phyloP scores from a whole-genome alignment of 129 eudicot genomes.

The Mikania micrantha region DNA sequence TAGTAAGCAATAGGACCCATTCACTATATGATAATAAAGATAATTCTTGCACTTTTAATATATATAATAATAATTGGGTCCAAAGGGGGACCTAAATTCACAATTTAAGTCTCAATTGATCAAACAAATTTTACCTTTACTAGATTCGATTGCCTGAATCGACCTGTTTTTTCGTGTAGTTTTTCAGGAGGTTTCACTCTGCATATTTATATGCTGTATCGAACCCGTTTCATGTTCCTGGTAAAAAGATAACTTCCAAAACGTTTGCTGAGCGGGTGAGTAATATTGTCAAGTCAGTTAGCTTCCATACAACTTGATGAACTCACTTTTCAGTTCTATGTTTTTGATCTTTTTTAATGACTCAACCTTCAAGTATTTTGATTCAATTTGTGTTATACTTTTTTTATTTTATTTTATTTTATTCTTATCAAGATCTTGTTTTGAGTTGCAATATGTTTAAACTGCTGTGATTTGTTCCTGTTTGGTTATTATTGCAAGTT shows the following conservation, averaged over 20 bases:
- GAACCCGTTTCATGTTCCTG: constrained; percentile 96
- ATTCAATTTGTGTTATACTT: not conserved
- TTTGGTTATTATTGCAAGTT: not conserved
- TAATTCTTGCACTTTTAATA: too few relatives aligned
- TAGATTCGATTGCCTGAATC: not conserved
- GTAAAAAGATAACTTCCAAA: constrained; percentile 87
- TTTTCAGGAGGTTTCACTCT: constrained; percentile 89
- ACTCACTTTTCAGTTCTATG: not conserved
- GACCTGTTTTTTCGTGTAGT: constrained; percentile 41
- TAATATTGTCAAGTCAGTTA: constrained; percentile 79
- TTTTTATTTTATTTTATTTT: not conserved
- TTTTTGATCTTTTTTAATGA: not conserved
- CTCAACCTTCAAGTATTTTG: not conserved
- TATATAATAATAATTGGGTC: not conserved
- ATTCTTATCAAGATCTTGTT: not conserved
- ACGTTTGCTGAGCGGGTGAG: constrained; percentile 80
- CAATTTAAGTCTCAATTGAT: not conserved
- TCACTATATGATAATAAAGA: too few relatives aligned
- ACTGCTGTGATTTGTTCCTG: not conserved
- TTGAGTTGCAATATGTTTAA: not conserved
- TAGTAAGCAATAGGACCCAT: too few relatives aligned
- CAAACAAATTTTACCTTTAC: not conserved
- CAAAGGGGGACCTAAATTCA: not conserved
- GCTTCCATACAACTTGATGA: constrained; percentile 58
- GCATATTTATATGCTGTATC: constrained; percentile 95